A percentile compares a stretch with the other conserved stretches of the same genome.
Conservation (phyloP, 345 rosid genomes). For the Boechera stricta region DNA sequence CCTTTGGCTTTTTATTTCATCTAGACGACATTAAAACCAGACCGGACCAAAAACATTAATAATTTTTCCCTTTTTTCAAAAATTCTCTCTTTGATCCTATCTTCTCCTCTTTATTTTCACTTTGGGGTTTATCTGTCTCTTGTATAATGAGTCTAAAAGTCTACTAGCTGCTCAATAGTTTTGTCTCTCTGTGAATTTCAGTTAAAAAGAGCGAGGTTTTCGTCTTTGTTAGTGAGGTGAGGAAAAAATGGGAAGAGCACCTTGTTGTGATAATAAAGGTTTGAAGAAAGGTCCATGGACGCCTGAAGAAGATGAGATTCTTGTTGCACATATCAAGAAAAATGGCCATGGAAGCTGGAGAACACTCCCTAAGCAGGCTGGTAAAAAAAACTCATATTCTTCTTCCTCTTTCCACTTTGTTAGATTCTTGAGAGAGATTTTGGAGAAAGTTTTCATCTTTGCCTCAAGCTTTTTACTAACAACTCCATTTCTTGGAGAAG, state of each 20-base stretch:
- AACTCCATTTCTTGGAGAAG: background rate
- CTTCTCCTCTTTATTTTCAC: constrained; percentile 29
- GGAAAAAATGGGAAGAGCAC: constrained; percentile 77
- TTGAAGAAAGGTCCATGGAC: constrained; percentile 99
- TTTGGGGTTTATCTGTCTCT: constrained; percentile 39
- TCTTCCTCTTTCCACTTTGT: background rate
- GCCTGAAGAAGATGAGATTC: constrained; percentile 89
- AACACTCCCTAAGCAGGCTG: constrained; percentile 88
- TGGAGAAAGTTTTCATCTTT: background rate
- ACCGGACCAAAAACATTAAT: constrained; percentile 47
- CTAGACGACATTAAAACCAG: constrained; percentile 46
- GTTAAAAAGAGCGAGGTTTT: background rate
- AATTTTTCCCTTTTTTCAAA: constrained; percentile 21
- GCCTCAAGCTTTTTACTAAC: background rate
- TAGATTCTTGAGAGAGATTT: background rate
- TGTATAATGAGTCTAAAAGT: constrained; percentile 24
- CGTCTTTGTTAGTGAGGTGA: constrained; percentile 25
- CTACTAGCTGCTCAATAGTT: constrained; percentile 6
- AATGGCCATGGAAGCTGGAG: constrained; percentile 98
- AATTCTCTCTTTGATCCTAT: constrained; percentile 41
- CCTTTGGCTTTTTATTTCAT: constrained; percentile 38
- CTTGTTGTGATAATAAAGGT: constrained; percentile 84
- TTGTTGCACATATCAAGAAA: constrained; percentile 66
- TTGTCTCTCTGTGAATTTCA: constrained; percentile 8
- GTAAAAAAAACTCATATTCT: constrained; percentile 38